Evolutionary conservation across 1,284 basidiomycete species (phyloP).

Genomic region (Cystobasidium sp.): DNA sequence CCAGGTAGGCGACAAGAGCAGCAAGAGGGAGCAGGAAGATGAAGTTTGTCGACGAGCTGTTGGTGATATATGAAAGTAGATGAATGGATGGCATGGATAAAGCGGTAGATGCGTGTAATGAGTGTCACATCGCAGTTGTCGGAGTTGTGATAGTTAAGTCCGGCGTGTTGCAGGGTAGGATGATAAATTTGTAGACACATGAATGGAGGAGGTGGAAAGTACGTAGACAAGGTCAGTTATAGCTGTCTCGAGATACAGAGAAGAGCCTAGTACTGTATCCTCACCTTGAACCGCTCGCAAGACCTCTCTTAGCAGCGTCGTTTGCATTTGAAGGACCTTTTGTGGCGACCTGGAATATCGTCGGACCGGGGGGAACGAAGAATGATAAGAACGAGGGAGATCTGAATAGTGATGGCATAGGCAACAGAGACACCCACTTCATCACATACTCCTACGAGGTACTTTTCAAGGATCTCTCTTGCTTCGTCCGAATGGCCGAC

Average conservation of each 20-base stretch:
- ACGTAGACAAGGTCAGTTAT: constrained; percentile 2
- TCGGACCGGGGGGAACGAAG: neutral
- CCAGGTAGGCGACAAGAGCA: constrained; percentile 77
- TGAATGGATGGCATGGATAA: neutral
- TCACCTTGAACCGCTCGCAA: constrained; percentile 18
- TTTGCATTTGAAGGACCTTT: constrained; percentile 39
- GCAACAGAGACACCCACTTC: constrained; percentile 55
- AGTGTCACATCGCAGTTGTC: no score
- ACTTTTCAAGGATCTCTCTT: constrained; percentile 74
- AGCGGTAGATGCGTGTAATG: neutral
- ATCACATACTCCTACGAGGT: constrained; percentile 64
- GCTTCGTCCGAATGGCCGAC: constrained; percentile 99
- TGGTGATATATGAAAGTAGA: neutral
- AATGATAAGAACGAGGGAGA: neutral
- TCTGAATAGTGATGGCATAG: neutral
- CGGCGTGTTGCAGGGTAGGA: no score
- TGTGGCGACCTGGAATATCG: constrained; percentile 6
- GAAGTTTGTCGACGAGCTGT: constrained; percentile 19
- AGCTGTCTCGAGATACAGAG: neutral
- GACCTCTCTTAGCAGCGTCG: constrained; percentile 39
- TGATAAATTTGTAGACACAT: no score
- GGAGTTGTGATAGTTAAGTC: no score
- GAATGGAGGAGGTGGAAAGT: neutral
- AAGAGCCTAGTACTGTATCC: constrained; percentile 25
- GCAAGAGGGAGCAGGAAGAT: constrained; percentile 75